phyloP scores from a whole-genome alignment of 2,329 filamentous ascomycete species.

The Amauroascus verrucosus region DNA sequence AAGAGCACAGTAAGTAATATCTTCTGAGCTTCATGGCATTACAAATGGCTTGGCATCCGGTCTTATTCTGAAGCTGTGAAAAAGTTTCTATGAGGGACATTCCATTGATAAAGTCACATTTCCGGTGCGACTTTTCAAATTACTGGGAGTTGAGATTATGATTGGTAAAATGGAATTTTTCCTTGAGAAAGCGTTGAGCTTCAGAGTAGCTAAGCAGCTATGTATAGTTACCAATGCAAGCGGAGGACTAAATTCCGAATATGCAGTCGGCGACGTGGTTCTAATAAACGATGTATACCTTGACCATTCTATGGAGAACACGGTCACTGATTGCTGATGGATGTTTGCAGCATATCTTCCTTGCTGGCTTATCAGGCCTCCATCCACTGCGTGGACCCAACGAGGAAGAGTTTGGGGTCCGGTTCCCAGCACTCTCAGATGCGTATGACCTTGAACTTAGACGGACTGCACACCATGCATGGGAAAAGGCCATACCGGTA shows the following conservation, averaged over 20 bases:
- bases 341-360: slow-evolving; percentile 47
- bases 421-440: slow-evolving; percentile 55
- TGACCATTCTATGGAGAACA: background rate
- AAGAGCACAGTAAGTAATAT: slow-evolving; percentile 49
- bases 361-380: slow-evolving; percentile 51
- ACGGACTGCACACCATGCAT: slow-evolving; percentile 47
- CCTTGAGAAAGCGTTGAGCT: background rate
- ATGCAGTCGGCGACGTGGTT: slow-evolving; percentile 55
- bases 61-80: background rate
- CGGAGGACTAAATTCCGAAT: slow-evolving; percentile 54
- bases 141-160: slow-evolving; percentile 51
- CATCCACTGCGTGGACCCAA: slow-evolving; percentile 56
- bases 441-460: slow-evolving; percentile 55
- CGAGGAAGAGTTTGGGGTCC: slow-evolving; percentile 50
- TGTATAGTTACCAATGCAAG: slow-evolving; percentile 54
- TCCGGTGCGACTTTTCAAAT: slow-evolving; percentile 53
- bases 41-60: background rate
- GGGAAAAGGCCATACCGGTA: slow-evolving; percentile 41
- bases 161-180: slow-evolving; percentile 29
- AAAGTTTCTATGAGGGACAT: slow-evolving; percentile 58
- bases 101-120: slow-evolving; percentile 53
- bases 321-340: slow-evolving; percentile 16
- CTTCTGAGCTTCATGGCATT: background rate
- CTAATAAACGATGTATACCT: slow-evolving; percentile 52
- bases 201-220: slow-evolving; percentile 9